phyloP scores from a whole-genome alignment of 2,329 filamentous ascomycete species.

The Claviceps quebecensis region DNA sequence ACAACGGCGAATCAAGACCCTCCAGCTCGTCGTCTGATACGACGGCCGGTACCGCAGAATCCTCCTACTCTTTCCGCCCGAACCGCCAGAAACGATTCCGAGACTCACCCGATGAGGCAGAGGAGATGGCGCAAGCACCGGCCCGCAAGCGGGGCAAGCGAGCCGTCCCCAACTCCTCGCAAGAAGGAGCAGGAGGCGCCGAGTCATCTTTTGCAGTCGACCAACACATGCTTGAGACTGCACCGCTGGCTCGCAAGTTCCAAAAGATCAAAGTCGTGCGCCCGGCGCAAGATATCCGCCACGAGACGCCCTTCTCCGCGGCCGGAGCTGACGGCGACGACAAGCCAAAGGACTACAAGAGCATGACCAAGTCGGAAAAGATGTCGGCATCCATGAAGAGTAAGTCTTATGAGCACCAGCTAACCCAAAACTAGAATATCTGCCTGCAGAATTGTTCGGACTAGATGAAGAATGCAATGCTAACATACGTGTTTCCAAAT shows the following conservation, averaged over 20 bases:
- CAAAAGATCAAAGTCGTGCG: constrained; percentile 26
- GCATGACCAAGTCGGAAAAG: constrained; percentile 52
- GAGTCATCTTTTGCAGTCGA: constrained; percentile 9
- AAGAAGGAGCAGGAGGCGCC: neutral
- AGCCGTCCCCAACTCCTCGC: constrained; percentile 6
- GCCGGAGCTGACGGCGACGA: constrained; percentile 23
- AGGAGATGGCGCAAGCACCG: constrained; percentile 21
- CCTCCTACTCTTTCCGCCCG: constrained; percentile 38
- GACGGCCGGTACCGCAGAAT: constrained; percentile 33
- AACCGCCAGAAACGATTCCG: constrained; percentile 41
- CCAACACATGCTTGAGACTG: constrained; percentile 11
- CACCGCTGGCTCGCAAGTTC: constrained; percentile 17
- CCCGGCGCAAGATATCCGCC: constrained; percentile 14
- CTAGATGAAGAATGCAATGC: constrained; percentile 11
- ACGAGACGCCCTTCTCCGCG: constrained; percentile 16
- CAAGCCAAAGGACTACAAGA: constrained; percentile 38
- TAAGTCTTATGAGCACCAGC: constrained; percentile 19
- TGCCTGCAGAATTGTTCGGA: neutral
- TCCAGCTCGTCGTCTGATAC: constrained; percentile 39
- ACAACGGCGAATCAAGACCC: constrained; percentile 35
- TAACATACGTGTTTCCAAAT: neutral
- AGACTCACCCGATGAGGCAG: constrained; percentile 31
- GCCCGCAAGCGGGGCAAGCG: constrained; percentile 25
- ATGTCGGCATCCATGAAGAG: constrained; percentile 54
- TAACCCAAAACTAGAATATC: neutral